Conservation (phyloP, 306 rosid species). For the Carpinus fangiana region DNA sequence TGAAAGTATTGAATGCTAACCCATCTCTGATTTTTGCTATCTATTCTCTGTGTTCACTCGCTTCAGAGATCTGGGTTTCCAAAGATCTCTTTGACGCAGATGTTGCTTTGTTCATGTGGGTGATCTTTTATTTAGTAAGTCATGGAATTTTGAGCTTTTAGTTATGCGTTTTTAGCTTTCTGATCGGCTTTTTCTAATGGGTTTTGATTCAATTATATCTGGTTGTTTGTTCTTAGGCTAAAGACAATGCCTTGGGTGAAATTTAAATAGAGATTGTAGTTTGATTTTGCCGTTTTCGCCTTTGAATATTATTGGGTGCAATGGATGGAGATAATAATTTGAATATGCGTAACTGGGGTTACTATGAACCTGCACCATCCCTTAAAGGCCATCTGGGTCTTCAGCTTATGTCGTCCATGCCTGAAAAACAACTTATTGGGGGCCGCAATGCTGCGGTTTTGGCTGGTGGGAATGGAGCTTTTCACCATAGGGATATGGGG, state of each 20-base stretch:
- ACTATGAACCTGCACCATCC: slow-evolving; percentile 72
- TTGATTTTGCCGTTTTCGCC: slow-evolving; percentile 26
- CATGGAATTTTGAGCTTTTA: not conserved
- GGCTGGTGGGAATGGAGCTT: slow-evolving; percentile 52
- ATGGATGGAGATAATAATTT: slow-evolving; percentile 92
- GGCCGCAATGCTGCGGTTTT: slow-evolving; percentile 62
- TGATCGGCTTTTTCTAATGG: not conserved
- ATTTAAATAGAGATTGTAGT: slow-evolving; percentile 28
- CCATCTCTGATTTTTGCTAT: not conserved
- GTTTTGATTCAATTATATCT: not conserved
- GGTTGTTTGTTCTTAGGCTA: slow-evolving; percentile 29
- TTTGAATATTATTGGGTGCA: slow-evolving; percentile 33
- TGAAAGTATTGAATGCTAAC: not conserved
- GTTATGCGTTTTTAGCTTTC: not conserved
- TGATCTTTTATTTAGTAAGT: not conserved
- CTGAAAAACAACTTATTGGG: slow-evolving; percentile 63
- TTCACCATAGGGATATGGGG: slow-evolving; percentile 66
- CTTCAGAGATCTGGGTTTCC: not conserved
- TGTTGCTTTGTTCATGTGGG: not conserved
- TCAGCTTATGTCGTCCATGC: slow-evolving; percentile 86
- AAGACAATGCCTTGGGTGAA: slow-evolving; percentile 28
- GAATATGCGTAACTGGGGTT: slow-evolving; percentile 93
- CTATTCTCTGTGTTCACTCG: not conserved
- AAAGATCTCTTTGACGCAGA: not conserved
- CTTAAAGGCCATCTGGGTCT: slow-evolving; percentile 80